Percentiles rank a stretch among this genome's conserved stretches.
Conservation (phyloP, 192 early-diverging fungal genomes). For the Coemansia sp. region DNA sequence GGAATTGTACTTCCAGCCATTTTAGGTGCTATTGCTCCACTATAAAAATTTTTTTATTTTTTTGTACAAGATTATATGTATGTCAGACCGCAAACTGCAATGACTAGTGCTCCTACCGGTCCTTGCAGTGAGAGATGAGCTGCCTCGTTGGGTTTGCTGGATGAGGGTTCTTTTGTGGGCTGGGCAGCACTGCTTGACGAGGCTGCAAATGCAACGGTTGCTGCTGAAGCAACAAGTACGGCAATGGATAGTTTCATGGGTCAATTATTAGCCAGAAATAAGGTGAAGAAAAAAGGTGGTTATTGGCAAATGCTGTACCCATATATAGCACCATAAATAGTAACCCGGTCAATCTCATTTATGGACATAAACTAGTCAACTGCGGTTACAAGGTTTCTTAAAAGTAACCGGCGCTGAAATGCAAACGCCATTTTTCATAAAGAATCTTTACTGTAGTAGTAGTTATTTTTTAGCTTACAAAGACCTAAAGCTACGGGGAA, state of each 20-base stretch:
- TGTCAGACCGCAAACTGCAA: slow-evolving; percentile 38
- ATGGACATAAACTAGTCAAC: too few relatives aligned
- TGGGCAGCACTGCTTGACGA: neutral
- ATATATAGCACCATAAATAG: too few relatives aligned
- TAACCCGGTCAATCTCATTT: too few relatives aligned
- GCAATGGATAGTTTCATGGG: neutral
- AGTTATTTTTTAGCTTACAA: slow-evolving; percentile 1
- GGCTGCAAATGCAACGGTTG: neutral
- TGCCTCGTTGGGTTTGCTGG: slow-evolving; percentile 24
- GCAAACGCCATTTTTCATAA: too few relatives aligned
- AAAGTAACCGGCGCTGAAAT: too few relatives aligned
- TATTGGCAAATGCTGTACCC: too few relatives aligned
- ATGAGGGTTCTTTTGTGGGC: neutral
- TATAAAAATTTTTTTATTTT: slow-evolving; percentile 10
- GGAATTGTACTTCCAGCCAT: slow-evolving; percentile 23
- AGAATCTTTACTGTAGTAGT: neutral
- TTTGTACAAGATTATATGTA: slow-evolving; percentile 22
- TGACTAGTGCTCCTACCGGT: slow-evolving; percentile 35
- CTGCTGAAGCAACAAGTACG: neutral
- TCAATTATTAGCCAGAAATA: neutral
- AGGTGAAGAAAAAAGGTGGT: too few relatives aligned
- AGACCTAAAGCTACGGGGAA: neutral
- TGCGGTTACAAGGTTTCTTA: too few relatives aligned
- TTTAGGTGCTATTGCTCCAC: slow-evolving; percentile 23
- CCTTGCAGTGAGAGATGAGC: slow-evolving; percentile 23